Conservation (phyloP, 2,329 filamentous ascomycete species). For the Claviceps sp. region DNA sequence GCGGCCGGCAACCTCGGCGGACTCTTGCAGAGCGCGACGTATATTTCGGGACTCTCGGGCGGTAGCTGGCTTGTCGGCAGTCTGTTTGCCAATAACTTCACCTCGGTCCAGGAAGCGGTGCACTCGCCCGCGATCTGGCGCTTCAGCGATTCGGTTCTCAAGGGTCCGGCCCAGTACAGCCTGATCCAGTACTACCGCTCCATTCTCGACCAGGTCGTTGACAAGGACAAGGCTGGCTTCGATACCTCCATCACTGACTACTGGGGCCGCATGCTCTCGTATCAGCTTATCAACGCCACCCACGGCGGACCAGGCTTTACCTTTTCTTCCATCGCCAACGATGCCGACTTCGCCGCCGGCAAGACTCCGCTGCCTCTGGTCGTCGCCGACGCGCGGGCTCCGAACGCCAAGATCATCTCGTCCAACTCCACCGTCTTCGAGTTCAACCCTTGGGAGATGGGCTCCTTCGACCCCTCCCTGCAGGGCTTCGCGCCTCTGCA, state of each 20-base stretch:
- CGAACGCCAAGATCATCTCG: conserved; percentile 28
- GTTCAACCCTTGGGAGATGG: conserved; percentile 53
- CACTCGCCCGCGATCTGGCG: conserved; percentile 26
- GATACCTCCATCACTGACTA: conserved; percentile 69
- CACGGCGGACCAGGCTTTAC: conserved; percentile 66
- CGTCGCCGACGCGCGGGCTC: conserved; percentile 33
- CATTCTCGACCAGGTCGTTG: conserved; percentile 21
- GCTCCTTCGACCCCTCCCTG: conserved; percentile 46
- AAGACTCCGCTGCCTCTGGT: conserved; percentile 35
- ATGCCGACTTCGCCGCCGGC: conserved; percentile 28
- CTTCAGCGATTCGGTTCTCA: conserved; percentile 27
- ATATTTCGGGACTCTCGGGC: conserved; percentile 67
- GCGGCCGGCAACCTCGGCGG: conserved; percentile 59
- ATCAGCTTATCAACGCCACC: conserved; percentile 66
- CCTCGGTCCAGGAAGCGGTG: conserved; percentile 33
- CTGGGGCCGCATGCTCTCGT: conserved; percentile 77
- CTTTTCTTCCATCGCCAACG: conserved; percentile 53
- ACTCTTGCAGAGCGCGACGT: conserved; percentile 67
- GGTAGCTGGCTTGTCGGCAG: conserved; percentile 79
- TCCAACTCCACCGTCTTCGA: conserved; percentile 51
- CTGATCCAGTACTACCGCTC: conserved; percentile 25
- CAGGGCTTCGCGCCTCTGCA: conserved; percentile 45
- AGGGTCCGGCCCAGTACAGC: conserved; percentile 23
- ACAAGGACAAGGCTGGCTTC: conserved; percentile 28
- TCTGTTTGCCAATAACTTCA: conserved; percentile 74